A percentile compares a stretch with the other conserved stretches of the same genome.
Conservation (phyloP, 805 yeast genomes). For the Starmerella khaoyaiensis region DNA sequence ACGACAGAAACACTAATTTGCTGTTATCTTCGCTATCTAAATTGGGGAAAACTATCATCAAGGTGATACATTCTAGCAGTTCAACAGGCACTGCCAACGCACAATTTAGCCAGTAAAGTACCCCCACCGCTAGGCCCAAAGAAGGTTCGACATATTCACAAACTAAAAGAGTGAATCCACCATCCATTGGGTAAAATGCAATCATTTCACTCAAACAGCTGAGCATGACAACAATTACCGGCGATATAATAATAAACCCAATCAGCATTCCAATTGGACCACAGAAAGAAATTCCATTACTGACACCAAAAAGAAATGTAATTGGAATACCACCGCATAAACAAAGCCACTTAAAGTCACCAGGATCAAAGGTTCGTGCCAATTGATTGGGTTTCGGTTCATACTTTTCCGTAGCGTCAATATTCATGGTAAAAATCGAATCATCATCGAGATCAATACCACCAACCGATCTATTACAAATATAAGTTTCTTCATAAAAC, state of each 20-base stretch:
- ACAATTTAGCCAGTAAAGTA: slow-evolving; percentile 35
- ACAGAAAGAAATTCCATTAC: slow-evolving; percentile 6
- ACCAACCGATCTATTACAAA: slow-evolving; percentile 2
- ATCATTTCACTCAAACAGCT: slow-evolving; percentile 37
- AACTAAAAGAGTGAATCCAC: slow-evolving; percentile 49
- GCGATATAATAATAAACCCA: slow-evolving; percentile 9
- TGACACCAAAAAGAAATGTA: slow-evolving; percentile 8
- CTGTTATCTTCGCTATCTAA: slow-evolving; percentile 32
- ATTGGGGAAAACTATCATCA: slow-evolving; percentile 50
- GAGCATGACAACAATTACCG: slow-evolving; percentile 6
- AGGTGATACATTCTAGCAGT: slow-evolving; percentile 58
- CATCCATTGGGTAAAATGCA: slow-evolving; percentile 41
- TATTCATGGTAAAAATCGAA: slow-evolving; percentile 23
- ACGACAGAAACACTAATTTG: slow-evolving; percentile 16
- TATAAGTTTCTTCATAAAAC: background rate
- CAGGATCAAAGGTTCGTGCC: slow-evolving; percentile 8
- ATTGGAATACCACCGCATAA: slow-evolving; percentile 14
- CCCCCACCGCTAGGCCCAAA: slow-evolving; percentile 44
- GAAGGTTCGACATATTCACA: slow-evolving; percentile 47
- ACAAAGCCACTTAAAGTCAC: slow-evolving; percentile 14
- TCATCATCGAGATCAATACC: no score
- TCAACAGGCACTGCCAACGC: slow-evolving; percentile 51
- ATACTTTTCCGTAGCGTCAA: slow-evolving; percentile 15
- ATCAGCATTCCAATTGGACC: slow-evolving; percentile 17
- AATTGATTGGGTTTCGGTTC: slow-evolving; percentile 3